These are phyloP conservation scores for Piper betle DNA, from an alignment of 164 flowering plant genomes.

Conservation along the genomic window DNA sequence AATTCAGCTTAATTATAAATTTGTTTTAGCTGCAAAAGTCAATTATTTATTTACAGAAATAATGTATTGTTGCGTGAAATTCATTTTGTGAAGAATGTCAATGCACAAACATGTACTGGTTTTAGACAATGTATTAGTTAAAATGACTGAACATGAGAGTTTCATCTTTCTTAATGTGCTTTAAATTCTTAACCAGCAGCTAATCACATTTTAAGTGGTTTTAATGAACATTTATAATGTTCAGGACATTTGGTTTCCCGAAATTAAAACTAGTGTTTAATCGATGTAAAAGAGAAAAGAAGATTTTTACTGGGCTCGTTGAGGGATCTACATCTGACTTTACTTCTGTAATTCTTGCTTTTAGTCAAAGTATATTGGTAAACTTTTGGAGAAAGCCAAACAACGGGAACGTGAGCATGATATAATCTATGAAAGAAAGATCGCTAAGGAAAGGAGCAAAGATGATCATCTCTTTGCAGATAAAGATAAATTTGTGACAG, in stretches of 20 bases:
- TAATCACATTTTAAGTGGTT: background rate
- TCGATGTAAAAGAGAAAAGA: too few relatives aligned
- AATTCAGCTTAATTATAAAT: too few relatives aligned
- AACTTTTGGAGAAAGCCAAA: constrained; percentile 47
- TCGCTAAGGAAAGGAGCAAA: constrained; percentile 31
- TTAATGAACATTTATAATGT: too few relatives aligned
- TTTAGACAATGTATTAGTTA: too few relatives aligned
- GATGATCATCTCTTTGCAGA: constrained; percentile 68
- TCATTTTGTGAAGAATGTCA: too few relatives aligned
- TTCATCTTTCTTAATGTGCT: background rate
- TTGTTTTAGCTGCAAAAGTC: too few relatives aligned
- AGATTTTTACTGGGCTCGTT: background rate
- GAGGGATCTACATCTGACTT: background rate
- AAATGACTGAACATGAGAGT: background rate
- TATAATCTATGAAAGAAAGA: constrained; percentile 47
- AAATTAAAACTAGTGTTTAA: too few relatives aligned
- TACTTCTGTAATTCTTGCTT: constrained; percentile 1
- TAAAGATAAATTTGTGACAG: constrained; percentile 71
- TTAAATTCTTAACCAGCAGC: background rate
- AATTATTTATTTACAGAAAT: background rate
- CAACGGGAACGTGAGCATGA: constrained; percentile 57
- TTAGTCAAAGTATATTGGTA: constrained; percentile 60
- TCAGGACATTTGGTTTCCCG: too few relatives aligned
- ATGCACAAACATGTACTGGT: background rate
- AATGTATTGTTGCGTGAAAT: too few relatives aligned